Evolutionary conservation across 2,329 filamentous ascomycete species (phyloP).

Genomic region (Fusarium sulawesiense): DNA sequence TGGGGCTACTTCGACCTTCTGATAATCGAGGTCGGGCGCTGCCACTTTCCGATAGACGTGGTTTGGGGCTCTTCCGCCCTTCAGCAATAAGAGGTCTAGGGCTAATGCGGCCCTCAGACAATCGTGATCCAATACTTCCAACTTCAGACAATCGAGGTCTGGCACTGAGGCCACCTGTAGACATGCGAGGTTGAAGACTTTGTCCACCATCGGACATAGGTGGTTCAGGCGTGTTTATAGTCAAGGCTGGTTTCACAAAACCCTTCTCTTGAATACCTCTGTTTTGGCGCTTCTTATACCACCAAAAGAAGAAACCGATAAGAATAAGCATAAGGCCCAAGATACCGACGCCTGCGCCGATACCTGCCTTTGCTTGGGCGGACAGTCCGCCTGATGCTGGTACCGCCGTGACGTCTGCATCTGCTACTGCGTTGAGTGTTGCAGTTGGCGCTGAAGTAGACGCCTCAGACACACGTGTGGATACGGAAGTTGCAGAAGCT

Average conservation of each 20-base stretch:
- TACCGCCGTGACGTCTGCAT: neutral
- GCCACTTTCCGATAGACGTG: neutral
- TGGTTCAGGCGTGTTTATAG: neutral
- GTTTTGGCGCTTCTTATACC: neutral
- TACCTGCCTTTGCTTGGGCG: neutral
- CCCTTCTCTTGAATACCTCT: neutral
- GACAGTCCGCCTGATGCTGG: neutral
- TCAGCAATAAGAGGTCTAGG: neutral
- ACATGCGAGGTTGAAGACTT: neutral
- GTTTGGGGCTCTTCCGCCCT: neutral
- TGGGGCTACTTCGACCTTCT: neutral
- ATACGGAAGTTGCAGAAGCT: neutral
- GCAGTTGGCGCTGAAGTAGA: neutral
- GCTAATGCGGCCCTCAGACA: neutral
- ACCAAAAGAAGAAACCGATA: neutral
- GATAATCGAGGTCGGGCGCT: neutral
- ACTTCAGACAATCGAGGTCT: neutral
- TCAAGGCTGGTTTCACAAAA: neutral
- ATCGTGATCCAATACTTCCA: neutral
- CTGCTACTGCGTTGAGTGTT: neutral
- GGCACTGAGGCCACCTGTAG: neutral
- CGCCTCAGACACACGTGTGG: neutral
- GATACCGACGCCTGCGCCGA: neutral
- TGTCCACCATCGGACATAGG: fast-evolving
- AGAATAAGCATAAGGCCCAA: neutral